Evolutionary conservation across 352 stramenopile species (phyloP), one percentile per base, ranked within the genome.

Genomic region (Pythium scleroteichum): DNA sequence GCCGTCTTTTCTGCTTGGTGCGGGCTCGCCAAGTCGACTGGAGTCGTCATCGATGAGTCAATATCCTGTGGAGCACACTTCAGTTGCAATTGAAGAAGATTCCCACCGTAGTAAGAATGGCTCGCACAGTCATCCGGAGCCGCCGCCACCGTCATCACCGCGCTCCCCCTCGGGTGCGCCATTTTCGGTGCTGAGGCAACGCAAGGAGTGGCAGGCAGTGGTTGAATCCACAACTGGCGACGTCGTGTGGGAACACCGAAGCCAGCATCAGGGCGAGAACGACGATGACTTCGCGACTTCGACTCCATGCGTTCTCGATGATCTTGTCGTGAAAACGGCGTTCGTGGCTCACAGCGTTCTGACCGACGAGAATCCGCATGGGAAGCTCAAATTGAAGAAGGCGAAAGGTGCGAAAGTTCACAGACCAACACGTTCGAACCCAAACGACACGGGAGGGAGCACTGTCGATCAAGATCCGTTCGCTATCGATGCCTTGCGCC

Each of bases 171-270:
- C 54, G 4, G 62, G 48, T 6, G 58, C 56, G 17, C 45, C 64
- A 8, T 46, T 59, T 9, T 39, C 57, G 8, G 54, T 63, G 57
- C 50, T 71, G 50, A 56, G 57, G 45, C 69, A 66, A 27, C 66
- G 76, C 23, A 78, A 77, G n/a, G 76, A 85, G 53, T 85, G 76
- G 76, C 62, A 60, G 23, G 47, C 66, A 2, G 47, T 55, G 7
- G 19, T 80, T 0, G 62, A 69, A 13, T 49, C 55, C 3, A 26
- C 38, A 4, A 67, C 69, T 2, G 68, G 67, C 27, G 50, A 75
- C 12, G 58, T 75, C 23, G 68, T 85, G 17, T 85, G 76, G 76
- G 51, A 59, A 5, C 52, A 66, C 41, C 52, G 66, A 19, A 13
- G 17, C 10, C 19, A 44, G 13, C n/a, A 56, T n/a, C 24, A 48